Base-by-base conservation (phyloP, 768 basidiomycete genomes). In the Lactarius vividus region DNA sequence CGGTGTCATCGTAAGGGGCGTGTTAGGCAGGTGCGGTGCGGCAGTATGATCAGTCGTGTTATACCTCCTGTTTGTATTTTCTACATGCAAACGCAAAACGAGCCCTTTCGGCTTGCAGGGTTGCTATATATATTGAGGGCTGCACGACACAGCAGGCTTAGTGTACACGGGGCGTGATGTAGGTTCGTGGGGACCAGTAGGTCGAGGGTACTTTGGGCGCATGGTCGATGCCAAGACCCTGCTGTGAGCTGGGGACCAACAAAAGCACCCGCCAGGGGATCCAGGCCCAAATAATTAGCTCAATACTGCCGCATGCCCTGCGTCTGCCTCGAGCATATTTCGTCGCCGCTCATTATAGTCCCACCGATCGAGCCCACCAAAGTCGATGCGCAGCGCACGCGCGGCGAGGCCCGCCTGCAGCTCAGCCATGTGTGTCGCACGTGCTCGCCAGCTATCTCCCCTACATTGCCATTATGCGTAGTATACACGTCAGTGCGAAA, bases 381-480 rank as follows among this genome's bases (percentile, higher is more conserved):
- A 92, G 72, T 88, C 84, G 37, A 93, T 87, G 64, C 79, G 85
- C 81, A 92, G 82, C 9, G 81, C 82, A 20, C 82, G 82, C 23
- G 79, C 79, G 4, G 81, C 78, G 74, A 91, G 80, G 69, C 83
- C 87, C 71, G 87, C 84, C 71, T 91, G 90, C 42, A 92, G 78
- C 74, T 92, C 90, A 66, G 82, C 83, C 7, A 92, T 83, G 71
- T 89, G 88, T 28, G 85, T 78, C 2, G 81, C 88, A 56, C 86
- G 80, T 13, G 87, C 87, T 23, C 91, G 84, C 90, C 91, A 93
- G 70, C 89, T 93, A 72, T 93, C 91, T 26, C 84, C 91, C 40
- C 91, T 93, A 73, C 10, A 37, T 26, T 28, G 20, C 13, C 29
- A 55, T 31, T 31, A 33, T 31, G 15, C 28, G 26, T 28, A 23